Conservation (phyloP, 768 basidiomycete genomes). For the Suillus spraguei region DNA sequence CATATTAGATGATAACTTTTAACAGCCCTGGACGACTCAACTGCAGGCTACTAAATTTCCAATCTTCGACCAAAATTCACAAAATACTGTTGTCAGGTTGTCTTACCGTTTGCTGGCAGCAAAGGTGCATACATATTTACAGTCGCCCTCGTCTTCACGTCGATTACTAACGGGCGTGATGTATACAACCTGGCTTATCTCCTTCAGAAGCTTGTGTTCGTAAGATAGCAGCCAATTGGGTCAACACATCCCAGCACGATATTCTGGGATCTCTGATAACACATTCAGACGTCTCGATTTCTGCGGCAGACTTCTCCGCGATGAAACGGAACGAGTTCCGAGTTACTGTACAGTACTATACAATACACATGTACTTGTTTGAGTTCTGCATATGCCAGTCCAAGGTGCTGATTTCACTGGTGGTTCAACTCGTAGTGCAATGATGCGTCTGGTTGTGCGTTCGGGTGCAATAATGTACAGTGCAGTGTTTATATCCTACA, state of each 20-base stretch:
- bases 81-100: not conserved
- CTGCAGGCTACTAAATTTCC: not conserved
- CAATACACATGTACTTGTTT: not conserved
- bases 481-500: constrained; percentile 5
- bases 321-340: not conserved
- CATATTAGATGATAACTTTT: not conserved
- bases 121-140: not conserved
- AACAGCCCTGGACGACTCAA: not conserved
- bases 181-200: not conserved
- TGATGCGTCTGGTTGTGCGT: not conserved
- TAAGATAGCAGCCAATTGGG: not conserved
- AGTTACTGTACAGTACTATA: not conserved
- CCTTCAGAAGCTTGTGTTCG: not conserved
- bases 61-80: not conserved
- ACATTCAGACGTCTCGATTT: not conserved
- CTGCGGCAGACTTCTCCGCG: not conserved
- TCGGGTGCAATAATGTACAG: constrained; percentile 4
- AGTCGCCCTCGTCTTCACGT: not conserved
- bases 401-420: not conserved
- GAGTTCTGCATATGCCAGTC: not conserved
- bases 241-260: not conserved
- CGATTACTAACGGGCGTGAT: not conserved
- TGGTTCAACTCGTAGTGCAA: not conserved
- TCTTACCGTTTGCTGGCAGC: not conserved
- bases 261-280: not conserved